Evolutionary conservation across 352 stramenopile genomes (phyloP), one percentile per base, ranked within the genome.

Genomic region (Pythium periplocum): DNA sequence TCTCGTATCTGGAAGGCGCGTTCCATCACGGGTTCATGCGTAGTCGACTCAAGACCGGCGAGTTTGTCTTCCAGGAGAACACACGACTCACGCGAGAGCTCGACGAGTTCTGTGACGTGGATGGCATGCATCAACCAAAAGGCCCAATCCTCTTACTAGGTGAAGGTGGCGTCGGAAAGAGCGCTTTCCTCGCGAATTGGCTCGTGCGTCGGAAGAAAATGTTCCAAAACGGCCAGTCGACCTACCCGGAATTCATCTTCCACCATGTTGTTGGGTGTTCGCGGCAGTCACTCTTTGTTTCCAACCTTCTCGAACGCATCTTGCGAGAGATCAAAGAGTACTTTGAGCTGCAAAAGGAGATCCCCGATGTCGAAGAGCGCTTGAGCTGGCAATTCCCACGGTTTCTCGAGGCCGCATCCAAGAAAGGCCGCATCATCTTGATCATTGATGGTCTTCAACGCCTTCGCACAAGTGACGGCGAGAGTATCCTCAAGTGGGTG

Each of bases 401-500:
- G 2, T 95, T 97, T 35, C 64, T 98, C 31, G 87, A 97, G 34
- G 75, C 87, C 38, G 87, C 89, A 30, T 81, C 82, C 34, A 94
- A 94, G 69, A 96, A 97, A 68, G 89, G 88, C 17, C 68, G 77
- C 30, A 84, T 96, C 32, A 82, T 97, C 50, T 71, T 98, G 40
- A 86, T 97, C 31, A 90, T 98, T 42, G 91, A 97, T 58, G 87
- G 88, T 2, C 57, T 97, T 6, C 78, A 97, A 49, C 68, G 89
- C 6, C 65, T 97, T 5, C 77, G 83, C 42, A 92, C 79, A 32
- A 93, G 71, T 36, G 82, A 95, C 54, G 87, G 89, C 33, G 88
- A 97, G 48, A 90, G 73, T 52, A 94, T 94, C 51, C 66, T 97
- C 43, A 95, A 95, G 55, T 98, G 89, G 89, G 66, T 98, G 6